Evolutionary conservation across 805 yeast genomes (phyloP), one percentile per base, ranked within the genome.

Genomic region (Lipomyces yamadae): DNA sequence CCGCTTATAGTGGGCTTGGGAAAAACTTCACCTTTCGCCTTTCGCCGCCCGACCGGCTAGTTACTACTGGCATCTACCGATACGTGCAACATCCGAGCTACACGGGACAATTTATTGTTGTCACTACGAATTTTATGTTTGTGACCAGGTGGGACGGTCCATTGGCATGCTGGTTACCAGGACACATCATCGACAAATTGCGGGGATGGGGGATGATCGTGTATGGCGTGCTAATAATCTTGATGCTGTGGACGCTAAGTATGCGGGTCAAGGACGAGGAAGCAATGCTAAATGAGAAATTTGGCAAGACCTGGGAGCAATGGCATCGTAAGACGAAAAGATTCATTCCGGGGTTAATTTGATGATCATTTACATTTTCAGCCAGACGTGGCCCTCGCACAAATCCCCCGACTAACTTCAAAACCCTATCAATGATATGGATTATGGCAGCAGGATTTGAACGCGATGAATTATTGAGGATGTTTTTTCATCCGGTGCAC

Each of bases 71-170:
- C 18, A 39, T 39, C 48, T 39, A 39, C 48, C 48, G 48, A 15
- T 39, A 39, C 48, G 48, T 39, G 18, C 48, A 39, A 13, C 48
- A 39, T 15, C 48, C 48, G 48, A 39, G 48, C 48, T 39, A 39
- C 18, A 39, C 48, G 48, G 48, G 48, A 15, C 48, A 13, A 39
- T 2, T 39, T n/a, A 39, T 15, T 39, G 48, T 39, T 39, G 10
- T 39, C 5, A 11, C 48, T 15, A n/a, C 18, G 4, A 39, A 39
- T 39, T 39, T 39, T 11, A 39, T 39, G 13, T 11, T 39, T 6
- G 7, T 39, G 6, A 1, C 48, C 18, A 4, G 48, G 6, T 39
- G 48, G 48, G 48, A 39, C 13, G 48, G 13, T 8, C 15, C 48
- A 4, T 39, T 39, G 48, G 48, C 48, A 13, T 39, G 48, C 48